Percentiles rank a stretch among this genome's conserved stretches.
Evolutionary conservation across 1,284 basidiomycete genomes (phyloP).

Genomic region (Ceratobasidium sp.): DNA sequence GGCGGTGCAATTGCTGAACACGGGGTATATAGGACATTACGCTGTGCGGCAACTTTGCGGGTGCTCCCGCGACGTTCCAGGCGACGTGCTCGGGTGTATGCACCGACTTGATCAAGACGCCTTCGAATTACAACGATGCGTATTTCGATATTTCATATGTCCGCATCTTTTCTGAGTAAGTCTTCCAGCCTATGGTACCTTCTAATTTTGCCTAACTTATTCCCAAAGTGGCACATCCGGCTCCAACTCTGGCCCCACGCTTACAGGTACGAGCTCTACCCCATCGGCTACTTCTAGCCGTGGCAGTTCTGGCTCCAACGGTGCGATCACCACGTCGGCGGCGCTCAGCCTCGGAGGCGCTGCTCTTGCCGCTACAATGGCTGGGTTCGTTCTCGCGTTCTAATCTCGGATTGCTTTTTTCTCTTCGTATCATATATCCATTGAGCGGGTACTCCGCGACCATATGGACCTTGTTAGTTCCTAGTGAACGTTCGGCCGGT

Average conservation of each 20-base stretch:
- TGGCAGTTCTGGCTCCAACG: slow-evolving; percentile 25
- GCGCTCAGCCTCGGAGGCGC: slow-evolving; percentile 22
- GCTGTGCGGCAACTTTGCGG: slow-evolving; percentile 50
- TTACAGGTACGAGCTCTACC: slow-evolving; percentile 15
- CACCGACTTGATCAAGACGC: slow-evolving; percentile 47
- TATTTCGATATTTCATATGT: slow-evolving; percentile 49
- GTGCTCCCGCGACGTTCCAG: slow-evolving; percentile 46
- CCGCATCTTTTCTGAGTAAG: slow-evolving; percentile 48
- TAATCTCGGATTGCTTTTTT: not conserved
- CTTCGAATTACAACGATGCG: slow-evolving; percentile 48
- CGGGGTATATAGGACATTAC: slow-evolving; percentile 47
- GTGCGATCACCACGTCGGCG: not conserved
- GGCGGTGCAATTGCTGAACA: not conserved
- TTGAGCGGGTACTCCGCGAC: not conserved
- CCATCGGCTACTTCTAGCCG: slow-evolving; percentile 7
- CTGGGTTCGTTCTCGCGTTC: slow-evolving; percentile 9
- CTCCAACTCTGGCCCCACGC: slow-evolving; percentile 32
- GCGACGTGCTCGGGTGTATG: slow-evolving; percentile 48
- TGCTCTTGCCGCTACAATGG: not conserved
- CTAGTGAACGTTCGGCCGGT: slow-evolving; percentile 33
- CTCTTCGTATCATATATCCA: not conserved
- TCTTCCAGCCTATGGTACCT: not conserved
- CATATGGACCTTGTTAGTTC: slow-evolving; percentile 41
- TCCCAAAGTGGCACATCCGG: slow-evolving; percentile 21
- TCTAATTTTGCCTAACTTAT: not conserved